phyloP scores from a whole-genome alignment of 768 basidiomycete species.

The Cyclocybe cylindracea region DNA sequence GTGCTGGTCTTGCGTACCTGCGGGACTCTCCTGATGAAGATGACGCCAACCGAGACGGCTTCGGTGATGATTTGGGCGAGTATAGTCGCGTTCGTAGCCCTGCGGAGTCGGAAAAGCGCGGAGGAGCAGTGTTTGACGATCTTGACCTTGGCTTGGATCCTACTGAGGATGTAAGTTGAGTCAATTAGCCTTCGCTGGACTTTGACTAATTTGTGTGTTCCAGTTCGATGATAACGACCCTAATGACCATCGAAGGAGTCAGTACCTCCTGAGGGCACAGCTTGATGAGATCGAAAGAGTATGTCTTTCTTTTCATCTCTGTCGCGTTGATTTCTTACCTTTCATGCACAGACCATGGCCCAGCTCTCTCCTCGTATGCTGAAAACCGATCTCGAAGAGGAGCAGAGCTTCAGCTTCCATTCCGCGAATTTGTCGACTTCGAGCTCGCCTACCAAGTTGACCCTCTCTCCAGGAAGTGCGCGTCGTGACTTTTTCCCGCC shows the following conservation, averaged over 20 bases:
- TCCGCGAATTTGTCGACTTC: constrained; percentile 31
- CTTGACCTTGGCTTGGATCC: constrained; percentile 51
- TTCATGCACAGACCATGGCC: constrained; percentile 50
- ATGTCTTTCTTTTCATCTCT: constrained; percentile 5
- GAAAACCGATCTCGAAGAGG: constrained; percentile 40
- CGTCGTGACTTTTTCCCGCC: constrained; percentile 30
- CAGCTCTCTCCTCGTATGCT: constrained; percentile 64
- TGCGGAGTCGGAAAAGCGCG: constrained; percentile 44
- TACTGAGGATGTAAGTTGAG: constrained; percentile 40
- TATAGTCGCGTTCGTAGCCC: constrained; percentile 33
- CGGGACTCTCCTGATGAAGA: constrained; percentile 22
- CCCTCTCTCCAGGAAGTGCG: constrained; percentile 16
- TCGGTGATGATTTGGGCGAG: constrained; percentile 22
- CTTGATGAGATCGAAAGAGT: constrained; percentile 81
- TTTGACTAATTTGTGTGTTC: constrained; percentile 14
- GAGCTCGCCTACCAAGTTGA: constrained; percentile 26
- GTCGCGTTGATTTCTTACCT: background rate
- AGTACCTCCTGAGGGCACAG: constrained; percentile 71
- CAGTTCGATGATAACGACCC: constrained; percentile 74
- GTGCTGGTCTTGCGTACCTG: constrained; percentile 47
- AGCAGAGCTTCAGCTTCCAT: constrained; percentile 26
- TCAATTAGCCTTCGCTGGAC: background rate
- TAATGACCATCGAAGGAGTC: constrained; percentile 73
- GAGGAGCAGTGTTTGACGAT: constrained; percentile 52
- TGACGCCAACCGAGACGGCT: constrained; percentile 13